Evolutionary conservation across 2,329 filamentous ascomycete species (phyloP), one percentile per base, ranked within the genome.

Genomic region (Cordyceps sp.): DNA sequence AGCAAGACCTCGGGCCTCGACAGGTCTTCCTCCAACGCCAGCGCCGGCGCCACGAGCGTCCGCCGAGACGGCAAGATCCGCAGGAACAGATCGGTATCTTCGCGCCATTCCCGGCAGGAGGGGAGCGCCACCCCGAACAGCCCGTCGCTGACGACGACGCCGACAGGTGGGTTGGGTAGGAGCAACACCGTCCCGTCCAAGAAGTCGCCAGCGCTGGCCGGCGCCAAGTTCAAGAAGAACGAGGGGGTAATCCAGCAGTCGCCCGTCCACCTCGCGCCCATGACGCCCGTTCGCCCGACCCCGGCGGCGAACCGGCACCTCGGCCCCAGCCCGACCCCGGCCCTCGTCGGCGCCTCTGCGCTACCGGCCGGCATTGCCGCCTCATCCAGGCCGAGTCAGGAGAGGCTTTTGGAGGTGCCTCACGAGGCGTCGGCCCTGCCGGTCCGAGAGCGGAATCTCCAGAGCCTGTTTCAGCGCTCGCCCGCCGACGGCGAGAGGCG

Each of bases 121-220:
- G 78, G 70, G 35, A 66, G 71, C 18, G 73, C 77, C 7, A 83
- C 74, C 33, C 82, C 84, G 1, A 70, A 65, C 32, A 79, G 71
- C 39, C 74, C 73, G 10, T 62, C 62, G 5, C 53, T 66, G 33
- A 57, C 58, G 4, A 52, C 64, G 18, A 66, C 69, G 2, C 66
- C 77, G 1, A 66, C 66, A 2, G 62, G 73, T 29, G 61, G 65
- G 13, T 49, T 75, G 14, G 61, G 56, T 26, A 63, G 71, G 36
- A 94, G 88, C 57, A 96, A 96, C 49, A 98, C 90, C 4, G 66
- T 96, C 12, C 90, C 90, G 1, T 90, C 88, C 0, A 93, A 93
- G 49, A 78, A 80, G 50, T 90, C 84, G 0, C 83, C 84, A 7
- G 73, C 72, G 8, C 54, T 86, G 27, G 62, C 71, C 26, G 67